These are phyloP conservation scores for Saccharomycopsis malanga DNA, from an alignment of 805 yeast genomes.

Conservation along the genomic window DNA sequence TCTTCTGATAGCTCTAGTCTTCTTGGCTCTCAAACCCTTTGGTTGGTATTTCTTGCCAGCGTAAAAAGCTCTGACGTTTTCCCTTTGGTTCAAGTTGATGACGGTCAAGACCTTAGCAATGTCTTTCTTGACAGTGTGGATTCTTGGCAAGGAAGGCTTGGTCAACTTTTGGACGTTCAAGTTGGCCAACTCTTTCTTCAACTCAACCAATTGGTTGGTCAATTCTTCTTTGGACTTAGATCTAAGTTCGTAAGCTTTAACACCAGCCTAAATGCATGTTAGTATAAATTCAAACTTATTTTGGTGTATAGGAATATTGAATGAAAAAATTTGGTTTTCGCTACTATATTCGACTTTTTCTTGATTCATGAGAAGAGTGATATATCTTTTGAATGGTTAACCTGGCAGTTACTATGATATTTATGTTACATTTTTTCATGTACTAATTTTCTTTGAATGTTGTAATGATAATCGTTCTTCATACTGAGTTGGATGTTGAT, in stretches of 20 bases:
- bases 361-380: neutral
- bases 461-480: too few relatives aligned
- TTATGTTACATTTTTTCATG: too few relatives aligned
- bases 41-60: conserved; percentile 92
- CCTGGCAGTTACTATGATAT: too few relatives aligned
- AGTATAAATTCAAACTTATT: too few relatives aligned
- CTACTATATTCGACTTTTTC: neutral
- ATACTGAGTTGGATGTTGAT: too few relatives aligned
- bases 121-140: conserved; percentile 95
- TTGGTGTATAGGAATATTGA: neutral
- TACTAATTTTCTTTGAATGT: too few relatives aligned
- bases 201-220: conserved; percentile 87
- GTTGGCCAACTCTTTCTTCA: conserved; percentile 93
- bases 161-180: conserved; percentile 94
- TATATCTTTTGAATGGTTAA: neutral
- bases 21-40: conserved; percentile 98
- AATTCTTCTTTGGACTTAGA: conserved; percentile 96
- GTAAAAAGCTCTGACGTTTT: conserved; percentile 90
- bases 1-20: conserved; percentile 99
- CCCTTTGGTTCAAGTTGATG: conserved; percentile 96
- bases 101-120: conserved; percentile 97
- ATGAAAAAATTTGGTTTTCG: neutral
- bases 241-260: conserved; percentile 94
- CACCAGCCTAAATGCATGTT: conserved; percentile 54
- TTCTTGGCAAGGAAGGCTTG: conserved; percentile 90